Evolutionary conservation across 768 basidiomycete genomes (phyloP).

Genomic region (Boletus coccyginus): DNA sequence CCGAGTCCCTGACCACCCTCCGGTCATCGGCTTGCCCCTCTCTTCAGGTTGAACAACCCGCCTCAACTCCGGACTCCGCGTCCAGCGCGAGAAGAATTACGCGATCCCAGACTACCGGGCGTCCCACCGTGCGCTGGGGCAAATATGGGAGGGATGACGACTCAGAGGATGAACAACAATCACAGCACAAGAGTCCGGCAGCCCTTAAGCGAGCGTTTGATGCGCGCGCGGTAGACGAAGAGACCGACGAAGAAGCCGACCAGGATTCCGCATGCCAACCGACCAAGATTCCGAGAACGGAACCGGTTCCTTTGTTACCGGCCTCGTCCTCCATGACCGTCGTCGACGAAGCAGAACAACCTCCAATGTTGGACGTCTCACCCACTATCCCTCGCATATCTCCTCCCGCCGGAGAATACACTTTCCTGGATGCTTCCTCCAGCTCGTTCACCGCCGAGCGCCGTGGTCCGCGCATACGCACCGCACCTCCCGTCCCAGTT

Average conservation of each 20-base stretch:
- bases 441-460: slow-evolving; percentile 38
- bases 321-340: slow-evolving; percentile 29
- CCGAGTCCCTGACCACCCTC: slow-evolving; percentile 27
- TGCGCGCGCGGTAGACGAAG: slow-evolving; percentile 35
- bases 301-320: slow-evolving; percentile 22
- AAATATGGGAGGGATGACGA: slow-evolving; percentile 33
- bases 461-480: slow-evolving; percentile 49
- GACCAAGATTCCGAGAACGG: slow-evolving; percentile 30
- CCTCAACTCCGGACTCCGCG: slow-evolving; percentile 25
- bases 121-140: slow-evolving; percentile 34
- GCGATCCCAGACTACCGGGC: slow-evolving; percentile 34
- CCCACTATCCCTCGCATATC: slow-evolving; percentile 16
- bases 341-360: slow-evolving; percentile 24
- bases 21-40: slow-evolving; percentile 19
- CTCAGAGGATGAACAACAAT: slow-evolving; percentile 21
- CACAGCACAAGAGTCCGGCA: slow-evolving; percentile 12
- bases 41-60: slow-evolving; percentile 21
- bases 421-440: slow-evolving; percentile 34
- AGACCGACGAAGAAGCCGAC: slow-evolving; percentile 32
- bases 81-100: slow-evolving; percentile 28
- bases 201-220: slow-evolving; percentile 34
- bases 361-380: slow-evolving; percentile 3
- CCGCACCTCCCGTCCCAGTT: slow-evolving; percentile 63
- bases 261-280: slow-evolving; percentile 17
- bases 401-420: slow-evolving; percentile 33